Percentiles rank a stretch among this genome's conserved stretches.
Evolutionary conservation across 2,329 filamentous ascomycete species (phyloP).

Genomic region (Fusarium sublunatum): DNA sequence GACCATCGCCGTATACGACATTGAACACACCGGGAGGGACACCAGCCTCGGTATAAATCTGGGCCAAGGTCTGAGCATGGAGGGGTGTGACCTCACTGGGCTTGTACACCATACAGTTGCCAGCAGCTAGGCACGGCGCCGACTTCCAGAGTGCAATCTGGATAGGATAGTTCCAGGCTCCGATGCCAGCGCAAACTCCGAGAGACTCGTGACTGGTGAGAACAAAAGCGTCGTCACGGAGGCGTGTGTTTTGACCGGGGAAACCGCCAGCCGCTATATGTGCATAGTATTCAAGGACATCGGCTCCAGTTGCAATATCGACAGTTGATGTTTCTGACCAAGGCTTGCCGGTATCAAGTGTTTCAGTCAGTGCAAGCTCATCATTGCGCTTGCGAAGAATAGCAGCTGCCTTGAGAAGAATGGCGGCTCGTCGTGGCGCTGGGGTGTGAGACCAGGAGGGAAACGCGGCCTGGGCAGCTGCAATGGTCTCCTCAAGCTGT

Average conservation of each 20-base stretch:
- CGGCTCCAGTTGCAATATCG: slow-evolving; percentile 84
- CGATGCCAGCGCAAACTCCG: slow-evolving; percentile 87
- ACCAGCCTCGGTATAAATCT: slow-evolving; percentile 82
- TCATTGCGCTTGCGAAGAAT: slow-evolving; percentile 82
- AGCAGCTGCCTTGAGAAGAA: slow-evolving; percentile 80
- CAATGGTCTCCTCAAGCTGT: slow-evolving; percentile 78
- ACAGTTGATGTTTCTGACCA: slow-evolving; percentile 86
- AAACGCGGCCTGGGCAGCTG: slow-evolving; percentile 78
- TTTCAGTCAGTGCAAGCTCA: slow-evolving; percentile 81
- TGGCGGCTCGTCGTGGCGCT: slow-evolving; percentile 77
- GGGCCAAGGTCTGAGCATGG: slow-evolving; percentile 80
- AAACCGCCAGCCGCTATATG: slow-evolving; percentile 82
- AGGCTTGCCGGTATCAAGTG: slow-evolving; percentile 86
- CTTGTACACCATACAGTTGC: slow-evolving; percentile 93
- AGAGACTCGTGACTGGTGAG: slow-evolving; percentile 85
- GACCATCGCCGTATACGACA: slow-evolving; percentile 82
- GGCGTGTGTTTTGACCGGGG: slow-evolving; percentile 81
- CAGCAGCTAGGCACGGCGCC: slow-evolving; percentile 84
- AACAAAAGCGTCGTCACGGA: slow-evolving; percentile 81
- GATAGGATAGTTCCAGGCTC: slow-evolving; percentile 92
- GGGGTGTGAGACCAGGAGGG: slow-evolving; percentile 80
- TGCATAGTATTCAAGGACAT: slow-evolving; percentile 88
- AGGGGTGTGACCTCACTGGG: slow-evolving; percentile 88
- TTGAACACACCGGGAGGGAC: slow-evolving; percentile 88
- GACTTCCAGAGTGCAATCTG: slow-evolving; percentile 94